Base-by-base conservation (phyloP, 306 rosid genomes). In the Cicer chorassanicum region DNA sequence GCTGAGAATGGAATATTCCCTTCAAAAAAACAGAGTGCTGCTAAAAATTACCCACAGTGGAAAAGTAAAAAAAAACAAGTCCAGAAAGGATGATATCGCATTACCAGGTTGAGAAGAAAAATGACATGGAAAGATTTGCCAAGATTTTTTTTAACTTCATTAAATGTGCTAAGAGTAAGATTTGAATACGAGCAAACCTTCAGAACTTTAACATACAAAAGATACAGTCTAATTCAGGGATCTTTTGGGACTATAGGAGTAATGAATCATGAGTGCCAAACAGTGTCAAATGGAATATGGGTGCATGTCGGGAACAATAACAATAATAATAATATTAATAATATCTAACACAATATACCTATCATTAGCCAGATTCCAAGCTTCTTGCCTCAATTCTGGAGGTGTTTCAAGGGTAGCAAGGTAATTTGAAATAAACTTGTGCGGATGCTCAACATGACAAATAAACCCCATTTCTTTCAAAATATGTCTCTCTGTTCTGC, bases 391-490 rank as follows among this genome's bases (percentile, higher is more conserved):
- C 81, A 95, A 78, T 65, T 95, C 98, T 39, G 83, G 89, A 61
- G 96, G 93, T 57, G 96, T 84, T 73, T 81, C 96, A 50, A 92
- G 92, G 51, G 98, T 95, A 41, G 92, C 97, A 15, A 95, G 96
- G 86, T 95, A 95, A 78, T 90, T 95, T 12, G 98, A 95, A 82
- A 92, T 95, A 65, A 95, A 95, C 73, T 95, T 95, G 79, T 95
- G 99, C 67, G 98, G 99, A 87, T 92, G 98, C 67, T 95, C 98
- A 76, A 95, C 99, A 78, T 95, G 99, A 79, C 97, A 95, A 79
- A 95, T 92, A 74, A 95, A 95, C 66, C 93, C 99, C 99, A 95
- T 95, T 86, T 95, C 98, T 84, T 95, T 95, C 93, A 95, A 80
- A 81, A 92, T 92, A 85, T 95, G 98, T 68, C 97, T 90, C 78